These are phyloP conservation scores for Cryoendolithus antarcticus DNA, from an alignment of 2,329 filamentous ascomycete genomes.

Conservation along the genomic window DNA sequence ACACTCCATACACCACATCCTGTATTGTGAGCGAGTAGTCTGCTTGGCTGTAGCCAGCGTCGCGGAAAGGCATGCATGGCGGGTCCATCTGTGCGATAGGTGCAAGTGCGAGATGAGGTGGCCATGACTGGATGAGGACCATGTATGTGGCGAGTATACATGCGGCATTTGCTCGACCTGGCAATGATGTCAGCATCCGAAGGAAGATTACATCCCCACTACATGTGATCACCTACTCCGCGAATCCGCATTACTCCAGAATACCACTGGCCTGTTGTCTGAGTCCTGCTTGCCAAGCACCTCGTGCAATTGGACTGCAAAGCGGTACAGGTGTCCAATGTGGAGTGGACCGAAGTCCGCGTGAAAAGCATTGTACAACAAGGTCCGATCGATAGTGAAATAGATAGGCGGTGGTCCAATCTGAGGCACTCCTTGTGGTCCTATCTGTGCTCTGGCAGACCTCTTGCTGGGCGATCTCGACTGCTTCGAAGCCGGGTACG, in stretches of 20 bases:
- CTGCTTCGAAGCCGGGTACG: conserved; percentile 51
- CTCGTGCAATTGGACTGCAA: conserved; percentile 90
- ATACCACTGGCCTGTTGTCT: conserved; percentile 79
- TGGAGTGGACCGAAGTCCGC: conserved; percentile 96
- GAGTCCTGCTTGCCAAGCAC: conserved; percentile 86
- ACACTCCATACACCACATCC: conserved; percentile 95
- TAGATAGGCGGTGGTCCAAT: conserved; percentile 62
- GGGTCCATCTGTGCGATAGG: conserved; percentile 95
- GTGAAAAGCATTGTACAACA: conserved; percentile 97
- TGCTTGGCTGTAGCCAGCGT: conserved; percentile 95
- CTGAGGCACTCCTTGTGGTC: conserved; percentile 33
- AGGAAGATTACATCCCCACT: background rate
- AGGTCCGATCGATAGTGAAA: conserved; percentile 73
- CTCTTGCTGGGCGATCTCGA: conserved; percentile 62
- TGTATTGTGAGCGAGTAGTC: conserved; percentile 94
- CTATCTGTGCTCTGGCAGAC: conserved; percentile 52
- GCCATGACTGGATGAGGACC: conserved; percentile 96
- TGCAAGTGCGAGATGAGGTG: conserved; percentile 85
- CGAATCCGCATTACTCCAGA: conserved; percentile 88
- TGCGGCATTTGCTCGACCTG: conserved; percentile 82
- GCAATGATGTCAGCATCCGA: conserved; percentile 13
- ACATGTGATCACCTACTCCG: conserved; percentile 53
- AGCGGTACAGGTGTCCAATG: conserved; percentile 93
- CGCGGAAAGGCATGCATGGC: conserved; percentile 95
- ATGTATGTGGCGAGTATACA: conserved; percentile 96